phyloP scores from a whole-genome alignment of 352 stramenopile genomes.

The Pythium aphanidermatum region DNA sequence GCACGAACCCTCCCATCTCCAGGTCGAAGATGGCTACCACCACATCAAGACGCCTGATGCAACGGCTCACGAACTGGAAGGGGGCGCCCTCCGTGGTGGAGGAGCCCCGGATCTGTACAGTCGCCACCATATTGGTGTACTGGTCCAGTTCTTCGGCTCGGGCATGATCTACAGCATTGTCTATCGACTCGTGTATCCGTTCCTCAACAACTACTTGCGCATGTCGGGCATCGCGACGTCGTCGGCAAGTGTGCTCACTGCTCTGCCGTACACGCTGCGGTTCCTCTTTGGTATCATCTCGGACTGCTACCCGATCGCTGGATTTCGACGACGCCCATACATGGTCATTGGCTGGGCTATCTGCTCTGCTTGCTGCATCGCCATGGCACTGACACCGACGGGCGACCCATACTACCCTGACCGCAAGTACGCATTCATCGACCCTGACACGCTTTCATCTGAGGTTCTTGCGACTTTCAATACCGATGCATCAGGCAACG shows the following conservation, averaged over 20 bases:
- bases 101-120: slow-evolving; percentile 28
- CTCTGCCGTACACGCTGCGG: slow-evolving; percentile 58
- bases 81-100: slow-evolving; percentile 22
- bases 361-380: slow-evolving; percentile 16
- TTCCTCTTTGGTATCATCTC: slow-evolving; percentile 49
- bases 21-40: slow-evolving; percentile 11
- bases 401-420: slow-evolving; percentile 22
- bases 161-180: slow-evolving; percentile 29
- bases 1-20: slow-evolving; percentile 15
- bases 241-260: slow-evolving; percentile 29
- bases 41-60: slow-evolving; percentile 9
- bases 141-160: slow-evolving; percentile 27
- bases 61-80: slow-evolving; percentile 11
- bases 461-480: slow-evolving; percentile 19
- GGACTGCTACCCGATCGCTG: slow-evolving; percentile 51
- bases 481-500: slow-evolving; percentile 16
- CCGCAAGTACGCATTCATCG: slow-evolving; percentile 6
- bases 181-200: slow-evolving; percentile 26
- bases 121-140: slow-evolving; percentile 24
- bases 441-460: slow-evolving; percentile 3
- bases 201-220: slow-evolving; percentile 38
- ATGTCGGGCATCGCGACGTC: slow-evolving; percentile 26
- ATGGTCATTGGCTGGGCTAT: slow-evolving; percentile 35
- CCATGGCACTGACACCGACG: slow-evolving; percentile 21
- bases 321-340: slow-evolving; percentile 46